Evolutionary conservation across 345 rosid species (phyloP), one percentile per base, ranked within the genome.

Genomic region (Excoecaria agallocha): DNA sequence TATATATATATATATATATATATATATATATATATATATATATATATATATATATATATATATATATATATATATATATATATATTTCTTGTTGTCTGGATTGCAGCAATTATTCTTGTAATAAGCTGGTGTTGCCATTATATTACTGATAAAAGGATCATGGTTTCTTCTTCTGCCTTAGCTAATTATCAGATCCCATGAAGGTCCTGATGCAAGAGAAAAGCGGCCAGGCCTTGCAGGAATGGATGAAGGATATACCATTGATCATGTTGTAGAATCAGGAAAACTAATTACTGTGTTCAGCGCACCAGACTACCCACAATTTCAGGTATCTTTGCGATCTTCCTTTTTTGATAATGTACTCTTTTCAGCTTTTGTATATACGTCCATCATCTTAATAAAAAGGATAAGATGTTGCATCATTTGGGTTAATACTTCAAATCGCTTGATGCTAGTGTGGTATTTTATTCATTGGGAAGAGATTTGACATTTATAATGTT

Each of bases 121-220:
- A 39, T 49, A 54, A 20, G 76, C 66, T 80, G 46, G 35, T 78
- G 49, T 73, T 59, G 54, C 67, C 11, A 69, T 83, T 75, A 17
- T 15, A 37, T 45, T 65, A 66, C 79, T 79, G 77, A 80, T 78
- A 70, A 70, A 52, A 54, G 38, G 25, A n/a, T 76, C 49, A 63
- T 39, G 73, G 59, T 64, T 75, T 76, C 41, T 76, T 86, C 51
- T 79, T 81, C 75, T 80, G 80, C 62, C 74, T 80, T 89, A 94
- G 98, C 86, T 94, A 82, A 92, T 94, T 75, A 94, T 94, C 71
- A 89, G 98, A 86, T 94, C 98, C 67, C 98, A 94, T 86, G 98
- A 94, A 87, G 98, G 98, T 57, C 98, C 98, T 10, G 97, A 94
- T 85, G 98, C 98, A 30, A 92, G 98, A 85, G 98, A 92, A 81